Evolutionary conservation across 106 monocot genomes (phyloP), one percentile per base, ranked within the genome.

Genomic region (Allium fistulosum): DNA sequence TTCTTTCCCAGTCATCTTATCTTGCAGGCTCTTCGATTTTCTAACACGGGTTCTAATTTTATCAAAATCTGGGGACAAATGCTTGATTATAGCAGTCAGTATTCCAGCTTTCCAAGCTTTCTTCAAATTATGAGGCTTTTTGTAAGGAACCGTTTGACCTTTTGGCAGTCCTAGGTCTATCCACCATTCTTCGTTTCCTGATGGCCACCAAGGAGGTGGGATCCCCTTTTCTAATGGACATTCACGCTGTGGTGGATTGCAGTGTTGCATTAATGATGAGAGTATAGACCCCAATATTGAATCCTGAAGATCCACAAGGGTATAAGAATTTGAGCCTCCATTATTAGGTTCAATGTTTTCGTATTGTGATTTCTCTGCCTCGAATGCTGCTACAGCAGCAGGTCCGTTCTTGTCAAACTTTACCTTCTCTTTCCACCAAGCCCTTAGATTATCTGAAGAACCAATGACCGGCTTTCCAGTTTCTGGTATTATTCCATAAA

Each of bases 401-500:
- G 87, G 92, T 26, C 92, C 97, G 69, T 92, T 84, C 73, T 92
- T 92, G 75, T 97, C 92, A 79, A 92, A 99, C 64, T 90, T 99
- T 50, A 92, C 97, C 75, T 92, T 99, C 69, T 99, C 97, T 71
- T 99, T 99, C 97, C 97, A 99, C 97, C 97, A 99, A 53, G 89
- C 92, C 75, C 97, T 84, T 52, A 92, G 78, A 68, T 99, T 99
- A 78, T 99, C 92, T 1, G 97, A 99, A 37, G 97, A 68, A 46
- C 97, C 92, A 52, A 89, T 90, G 37, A 99, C 84, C 11, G 97
- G 97, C 49, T 99, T 99, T 52, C 97, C 97, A 71, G 89, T 99
- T 15, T 99, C 97, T 16, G 91, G 97, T 65, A 99, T 85, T 53
- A 99, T 99, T 17, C 97, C 97, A 67, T 99, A 99, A 15, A 99